Conservation (phyloP, 2,329 filamentous ascomycete species). For the Penicillium vulpinum region DNA sequence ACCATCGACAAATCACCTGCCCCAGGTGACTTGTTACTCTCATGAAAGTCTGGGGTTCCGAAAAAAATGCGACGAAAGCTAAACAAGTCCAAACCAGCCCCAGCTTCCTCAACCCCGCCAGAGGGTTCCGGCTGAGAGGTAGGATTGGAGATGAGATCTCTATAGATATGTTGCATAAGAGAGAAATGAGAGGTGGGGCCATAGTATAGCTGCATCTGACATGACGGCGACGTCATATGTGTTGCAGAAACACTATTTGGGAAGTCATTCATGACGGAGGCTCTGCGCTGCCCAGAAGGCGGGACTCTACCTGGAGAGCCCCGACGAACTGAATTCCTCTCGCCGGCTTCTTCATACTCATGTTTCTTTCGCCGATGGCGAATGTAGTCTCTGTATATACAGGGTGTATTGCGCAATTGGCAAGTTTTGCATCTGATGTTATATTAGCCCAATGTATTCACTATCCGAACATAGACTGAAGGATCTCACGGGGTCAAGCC, state of each 20-base stretch:
- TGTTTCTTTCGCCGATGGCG: constrained; percentile 39
- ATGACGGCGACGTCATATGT: constrained; percentile 48
- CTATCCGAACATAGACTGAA: neutral
- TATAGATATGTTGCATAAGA: constrained; percentile 43
- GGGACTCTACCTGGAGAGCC: constrained; percentile 18
- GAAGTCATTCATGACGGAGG: constrained; percentile 29
- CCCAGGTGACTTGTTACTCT: constrained; percentile 25
- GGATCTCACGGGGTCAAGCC: constrained; percentile 36
- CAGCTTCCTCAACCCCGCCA: constrained; percentile 40
- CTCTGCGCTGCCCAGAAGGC: constrained; percentile 16
- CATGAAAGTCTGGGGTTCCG: constrained; percentile 41
- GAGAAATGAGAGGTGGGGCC: constrained; percentile 51
- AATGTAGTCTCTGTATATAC: constrained; percentile 40
- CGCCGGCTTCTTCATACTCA: constrained; percentile 18
- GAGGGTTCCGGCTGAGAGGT: constrained; percentile 21
- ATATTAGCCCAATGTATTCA: neutral
- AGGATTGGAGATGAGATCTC: constrained; percentile 31
- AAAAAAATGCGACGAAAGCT: constrained; percentile 43
- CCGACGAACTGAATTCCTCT: constrained; percentile 15
- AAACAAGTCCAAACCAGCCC: constrained; percentile 41
- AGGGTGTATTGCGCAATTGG: constrained; percentile 32
- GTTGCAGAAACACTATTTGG: constrained; percentile 51
- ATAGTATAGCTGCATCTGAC: constrained; percentile 49
- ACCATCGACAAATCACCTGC: constrained; percentile 31
- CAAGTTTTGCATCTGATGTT: constrained; percentile 38